A percentile compares a stretch with the other conserved stretches of the same genome.
phyloP scores from a whole-genome alignment of 176 grass and related monocot genomes.

The Aegilops speltoides region DNA sequence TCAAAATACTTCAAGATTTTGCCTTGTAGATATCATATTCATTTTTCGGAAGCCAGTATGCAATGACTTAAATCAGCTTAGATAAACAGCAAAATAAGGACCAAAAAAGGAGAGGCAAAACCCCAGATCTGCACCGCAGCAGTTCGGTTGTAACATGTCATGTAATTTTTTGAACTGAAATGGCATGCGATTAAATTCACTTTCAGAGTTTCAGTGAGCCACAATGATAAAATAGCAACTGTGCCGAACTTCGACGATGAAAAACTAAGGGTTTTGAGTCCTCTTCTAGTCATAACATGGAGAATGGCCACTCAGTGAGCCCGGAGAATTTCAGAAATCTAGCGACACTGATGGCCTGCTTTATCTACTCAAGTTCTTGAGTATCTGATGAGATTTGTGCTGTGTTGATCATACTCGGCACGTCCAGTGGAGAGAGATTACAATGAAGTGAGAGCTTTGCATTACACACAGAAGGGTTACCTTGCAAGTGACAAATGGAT shows the following conservation, averaged over 20 bases:
- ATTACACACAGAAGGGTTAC: slow-evolving; percentile 20
- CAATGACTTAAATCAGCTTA: background rate
- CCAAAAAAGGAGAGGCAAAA: background rate
- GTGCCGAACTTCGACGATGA: background rate
- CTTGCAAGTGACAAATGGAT: slow-evolving; percentile 35
- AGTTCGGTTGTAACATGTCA: background rate
- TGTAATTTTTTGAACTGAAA: too few species aligned
- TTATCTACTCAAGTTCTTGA: background rate
- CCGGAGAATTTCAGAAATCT: background rate
- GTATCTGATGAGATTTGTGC: slow-evolving; percentile 31
- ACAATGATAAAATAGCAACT: background rate
- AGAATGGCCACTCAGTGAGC: background rate
- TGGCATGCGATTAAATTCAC: background rate
- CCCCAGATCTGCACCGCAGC: background rate
- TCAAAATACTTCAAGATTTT: background rate
- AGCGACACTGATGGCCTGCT: background rate
- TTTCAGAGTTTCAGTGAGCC: background rate
- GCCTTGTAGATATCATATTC: background rate
- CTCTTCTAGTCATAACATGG: background rate
- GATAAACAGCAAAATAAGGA: background rate
- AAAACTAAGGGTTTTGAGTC: background rate
- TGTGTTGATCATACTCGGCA: background rate
- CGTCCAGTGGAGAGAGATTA: background rate
- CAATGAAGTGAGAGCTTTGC: background rate
- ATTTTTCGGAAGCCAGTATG: background rate